phyloP scores from a whole-genome alignment of 2,329 filamentous ascomycete genomes.

The Hypoxylon sp. region DNA sequence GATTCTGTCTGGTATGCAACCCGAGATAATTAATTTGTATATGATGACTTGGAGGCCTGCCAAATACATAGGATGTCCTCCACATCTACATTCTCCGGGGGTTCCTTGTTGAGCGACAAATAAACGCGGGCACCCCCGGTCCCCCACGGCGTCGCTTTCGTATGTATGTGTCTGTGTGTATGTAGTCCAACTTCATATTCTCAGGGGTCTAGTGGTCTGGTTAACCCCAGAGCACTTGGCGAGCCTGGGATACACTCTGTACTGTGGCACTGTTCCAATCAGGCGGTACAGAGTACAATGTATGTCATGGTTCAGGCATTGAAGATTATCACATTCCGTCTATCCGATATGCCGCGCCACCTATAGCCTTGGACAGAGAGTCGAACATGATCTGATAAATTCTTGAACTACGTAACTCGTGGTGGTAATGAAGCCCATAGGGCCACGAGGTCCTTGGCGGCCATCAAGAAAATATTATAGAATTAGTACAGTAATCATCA shows the following conservation, averaged over 20 bases:
- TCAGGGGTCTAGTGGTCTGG: slow-evolving; percentile 21
- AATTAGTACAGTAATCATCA: slow-evolving; percentile 42
- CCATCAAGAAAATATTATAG: slow-evolving; percentile 14
- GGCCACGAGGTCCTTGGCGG: slow-evolving; percentile 38
- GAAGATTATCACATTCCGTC: slow-evolving; percentile 20
- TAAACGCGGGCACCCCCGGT: slow-evolving; percentile 22
- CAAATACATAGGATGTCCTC: slow-evolving; percentile 20
- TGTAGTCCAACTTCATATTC: slow-evolving; percentile 16
- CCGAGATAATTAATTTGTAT: slow-evolving; percentile 18
- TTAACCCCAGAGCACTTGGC: slow-evolving; percentile 27
- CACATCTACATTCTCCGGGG: slow-evolving; percentile 12
- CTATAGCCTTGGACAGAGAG: slow-evolving; percentile 3
- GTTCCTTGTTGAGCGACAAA: slow-evolving; percentile 5
- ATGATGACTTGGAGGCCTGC: slow-evolving; percentile 19
- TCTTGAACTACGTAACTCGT: slow-evolving; percentile 25
- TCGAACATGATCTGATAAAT: slow-evolving; percentile 24
- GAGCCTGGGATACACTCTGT: slow-evolving; percentile 8
- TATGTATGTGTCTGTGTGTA: background rate
- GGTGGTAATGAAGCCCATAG: slow-evolving; percentile 33
- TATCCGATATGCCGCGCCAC: slow-evolving; percentile 28
- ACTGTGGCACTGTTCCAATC: slow-evolving; percentile 29
- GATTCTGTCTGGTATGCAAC: slow-evolving; percentile 5
- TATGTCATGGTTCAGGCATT: slow-evolving; percentile 21
- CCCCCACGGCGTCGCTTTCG: slow-evolving; percentile 31
- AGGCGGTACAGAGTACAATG: slow-evolving; percentile 31